Percentiles rank a stretch among this genome's conserved stretches.
These are phyloP conservation scores for Lecanosticta acicola DNA, from an alignment of 2,329 filamentous ascomycete species.

Conservation along the genomic window DNA sequence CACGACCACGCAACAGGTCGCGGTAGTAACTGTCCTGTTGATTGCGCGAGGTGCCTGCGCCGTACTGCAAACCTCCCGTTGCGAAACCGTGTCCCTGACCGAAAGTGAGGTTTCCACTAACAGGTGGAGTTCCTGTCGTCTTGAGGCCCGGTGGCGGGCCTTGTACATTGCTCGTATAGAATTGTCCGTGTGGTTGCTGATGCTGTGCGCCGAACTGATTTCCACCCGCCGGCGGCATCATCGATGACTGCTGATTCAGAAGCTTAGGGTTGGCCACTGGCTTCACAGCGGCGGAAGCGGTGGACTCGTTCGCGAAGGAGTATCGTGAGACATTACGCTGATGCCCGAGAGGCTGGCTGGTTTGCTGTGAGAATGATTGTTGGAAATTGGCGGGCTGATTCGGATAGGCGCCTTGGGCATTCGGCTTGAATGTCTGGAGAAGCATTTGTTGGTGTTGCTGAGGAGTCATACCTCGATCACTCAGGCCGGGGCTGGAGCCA, in stretches of 20 bases:
- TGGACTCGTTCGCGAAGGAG: conserved; percentile 73
- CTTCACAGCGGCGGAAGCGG: conserved; percentile 61
- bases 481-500: conserved; percentile 51
- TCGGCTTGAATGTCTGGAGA: conserved; percentile 53
- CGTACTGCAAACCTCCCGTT: conserved; percentile 59
- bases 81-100: conserved; percentile 82
- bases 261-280: conserved; percentile 71
- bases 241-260: conserved; percentile 80
- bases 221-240: conserved; percentile 58
- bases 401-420: conserved; percentile 37
- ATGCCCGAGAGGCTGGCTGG: conserved; percentile 50
- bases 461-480: conserved; percentile 69
- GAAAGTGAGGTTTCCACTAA: conserved; percentile 74
- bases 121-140: conserved; percentile 87
- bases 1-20: conserved; percentile 20
- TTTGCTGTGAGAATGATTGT: conserved; percentile 10
- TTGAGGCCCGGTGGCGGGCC: conserved; percentile 93
- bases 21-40: conserved; percentile 23
- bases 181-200: conserved; percentile 56
- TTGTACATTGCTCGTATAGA: conserved; percentile 79
- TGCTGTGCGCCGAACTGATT: conserved; percentile 51
- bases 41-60: conserved; percentile 44
- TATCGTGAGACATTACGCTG: conserved; percentile 80
- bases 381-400: conserved; percentile 22
- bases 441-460: conserved; percentile 68